Percentiles rank a stretch among this genome's conserved stretches.
phyloP scores from a whole-genome alignment of 495 filamentous ascomycete genomes.

The Opeltia flavorubescens region DNA sequence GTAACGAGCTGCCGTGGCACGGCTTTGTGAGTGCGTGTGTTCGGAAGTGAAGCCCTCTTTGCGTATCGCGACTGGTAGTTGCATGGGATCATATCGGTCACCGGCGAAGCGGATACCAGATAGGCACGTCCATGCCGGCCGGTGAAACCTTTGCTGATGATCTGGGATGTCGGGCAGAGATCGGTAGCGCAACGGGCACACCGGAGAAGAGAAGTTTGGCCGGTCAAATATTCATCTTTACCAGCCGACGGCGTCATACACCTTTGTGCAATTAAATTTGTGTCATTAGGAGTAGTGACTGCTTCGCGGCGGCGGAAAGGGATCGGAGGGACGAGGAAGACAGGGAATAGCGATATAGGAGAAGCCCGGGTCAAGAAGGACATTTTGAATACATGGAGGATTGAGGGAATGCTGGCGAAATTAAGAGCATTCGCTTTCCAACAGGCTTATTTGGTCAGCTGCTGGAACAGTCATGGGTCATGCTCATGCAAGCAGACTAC shows the following conservation, averaged over 20 bases:
- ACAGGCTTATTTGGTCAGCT: background rate
- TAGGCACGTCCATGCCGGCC: constrained; percentile 90
- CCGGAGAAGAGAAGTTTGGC: constrained; percentile 47
- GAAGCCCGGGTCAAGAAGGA: constrained; percentile 13
- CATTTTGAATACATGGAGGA: background rate
- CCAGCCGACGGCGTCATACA: constrained; percentile 8
- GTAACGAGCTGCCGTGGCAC: constrained; percentile 68
- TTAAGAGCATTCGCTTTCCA: background rate
- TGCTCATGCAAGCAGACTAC: too few relatives aligned
- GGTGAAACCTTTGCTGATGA: constrained; percentile 84
- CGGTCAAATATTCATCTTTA: constrained; percentile 28
- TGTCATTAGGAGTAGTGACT: constrained; percentile 17
- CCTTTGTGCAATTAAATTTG: too few relatives aligned
- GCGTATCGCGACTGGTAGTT: background rate
- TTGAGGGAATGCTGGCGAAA: background rate
- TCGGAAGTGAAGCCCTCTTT: constrained; percentile 24
- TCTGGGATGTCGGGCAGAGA: constrained; percentile 61
- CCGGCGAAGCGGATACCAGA: constrained; percentile 44
- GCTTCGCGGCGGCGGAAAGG: constrained; percentile 32
- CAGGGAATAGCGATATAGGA: constrained; percentile 26
- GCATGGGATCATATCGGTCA: background rate
- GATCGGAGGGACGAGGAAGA: constrained; percentile 39
- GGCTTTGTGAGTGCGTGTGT: constrained; percentile 44
- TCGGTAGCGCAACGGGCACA: constrained; percentile 63
- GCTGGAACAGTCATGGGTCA: background rate